A percentile compares a stretch with the other conserved stretches of the same genome.
These are phyloP conservation scores for Allium sativum DNA, from an alignment of 106 monocot genomes.

Conservation along the genomic window DNA sequence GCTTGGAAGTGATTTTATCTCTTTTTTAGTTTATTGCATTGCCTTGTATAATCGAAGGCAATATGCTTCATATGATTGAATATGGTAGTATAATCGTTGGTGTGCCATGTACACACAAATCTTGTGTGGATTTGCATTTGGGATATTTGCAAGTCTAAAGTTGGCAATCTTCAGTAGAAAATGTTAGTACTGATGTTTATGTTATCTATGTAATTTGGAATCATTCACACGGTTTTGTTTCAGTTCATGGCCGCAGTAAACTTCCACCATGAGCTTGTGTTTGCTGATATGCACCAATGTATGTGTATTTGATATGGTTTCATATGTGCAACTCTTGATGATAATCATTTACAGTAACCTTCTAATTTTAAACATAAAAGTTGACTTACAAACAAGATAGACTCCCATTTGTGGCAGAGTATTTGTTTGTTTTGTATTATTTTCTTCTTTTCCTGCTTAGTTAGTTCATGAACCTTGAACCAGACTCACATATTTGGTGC, in stretches of 20 bases:
- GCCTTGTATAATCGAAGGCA: conserved; percentile 1
- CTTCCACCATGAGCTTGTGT: conserved; percentile 1
- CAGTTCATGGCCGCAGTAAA: conserved; percentile 2
- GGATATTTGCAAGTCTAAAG: not conserved
- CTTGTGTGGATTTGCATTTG: conserved; percentile 4
- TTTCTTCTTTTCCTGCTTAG: not conserved
- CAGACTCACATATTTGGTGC: not conserved
- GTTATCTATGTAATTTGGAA: not conserved
- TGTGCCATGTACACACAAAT: conserved; percentile 1
- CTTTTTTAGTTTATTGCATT: not conserved
- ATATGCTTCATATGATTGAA: conserved; percentile 1
- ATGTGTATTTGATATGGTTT: not conserved
- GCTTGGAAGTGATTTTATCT: conserved; percentile 68
- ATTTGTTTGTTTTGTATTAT: not conserved
- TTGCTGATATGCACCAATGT: not conserved
- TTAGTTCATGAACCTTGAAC: not conserved
- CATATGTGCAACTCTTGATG: not conserved
- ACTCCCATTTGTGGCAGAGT: not conserved
- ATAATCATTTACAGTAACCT: not conserved
- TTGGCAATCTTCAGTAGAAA: not conserved
- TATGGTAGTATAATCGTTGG: conserved; percentile 11
- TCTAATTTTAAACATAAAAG: not conserved
- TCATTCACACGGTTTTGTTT: not conserved
- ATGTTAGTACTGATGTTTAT: conserved; percentile 11
- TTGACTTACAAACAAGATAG: not conserved